Percentiles rank a stretch among this genome's conserved stretches.
Evolutionary conservation across 2,329 filamentous ascomycete genomes (phyloP).

Genomic region (Metarhizium sp.): DNA sequence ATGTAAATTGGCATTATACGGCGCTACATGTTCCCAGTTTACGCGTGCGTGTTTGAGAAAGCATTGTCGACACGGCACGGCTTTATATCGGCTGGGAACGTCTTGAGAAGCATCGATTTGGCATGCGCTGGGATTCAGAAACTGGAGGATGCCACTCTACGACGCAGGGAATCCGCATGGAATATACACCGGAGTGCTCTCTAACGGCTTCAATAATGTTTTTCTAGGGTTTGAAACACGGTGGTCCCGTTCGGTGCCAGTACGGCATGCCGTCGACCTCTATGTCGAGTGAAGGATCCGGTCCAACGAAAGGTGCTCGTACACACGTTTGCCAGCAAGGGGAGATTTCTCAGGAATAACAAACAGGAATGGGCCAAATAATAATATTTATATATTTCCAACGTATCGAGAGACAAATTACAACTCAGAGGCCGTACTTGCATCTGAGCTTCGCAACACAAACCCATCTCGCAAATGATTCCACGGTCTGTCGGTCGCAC

Average conservation of each 20-base stretch:
- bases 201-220: background rate
- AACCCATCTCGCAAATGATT: background rate
- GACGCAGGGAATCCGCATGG: background rate
- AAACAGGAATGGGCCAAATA: background rate
- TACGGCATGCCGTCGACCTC: background rate
- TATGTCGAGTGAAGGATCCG: background rate
- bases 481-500: background rate
- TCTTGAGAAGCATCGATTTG: background rate
- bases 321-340: background rate
- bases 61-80: background rate
- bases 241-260: background rate
- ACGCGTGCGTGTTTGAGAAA: background rate
- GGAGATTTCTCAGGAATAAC: background rate
- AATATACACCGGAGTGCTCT: background rate
- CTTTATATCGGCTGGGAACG: conserved; percentile 3
- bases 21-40: background rate
- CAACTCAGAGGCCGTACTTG: too few species aligned
- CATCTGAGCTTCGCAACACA: background rate
- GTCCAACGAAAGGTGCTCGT: background rate
- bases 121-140: background rate
- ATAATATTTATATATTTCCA: too few species aligned
- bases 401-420: too few species aligned
- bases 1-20: background rate
- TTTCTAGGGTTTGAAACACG: background rate
- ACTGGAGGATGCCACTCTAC: background rate